phyloP scores from a whole-genome alignment of 306 rosid genomes.

The Begonia fuchsioides region DNA sequence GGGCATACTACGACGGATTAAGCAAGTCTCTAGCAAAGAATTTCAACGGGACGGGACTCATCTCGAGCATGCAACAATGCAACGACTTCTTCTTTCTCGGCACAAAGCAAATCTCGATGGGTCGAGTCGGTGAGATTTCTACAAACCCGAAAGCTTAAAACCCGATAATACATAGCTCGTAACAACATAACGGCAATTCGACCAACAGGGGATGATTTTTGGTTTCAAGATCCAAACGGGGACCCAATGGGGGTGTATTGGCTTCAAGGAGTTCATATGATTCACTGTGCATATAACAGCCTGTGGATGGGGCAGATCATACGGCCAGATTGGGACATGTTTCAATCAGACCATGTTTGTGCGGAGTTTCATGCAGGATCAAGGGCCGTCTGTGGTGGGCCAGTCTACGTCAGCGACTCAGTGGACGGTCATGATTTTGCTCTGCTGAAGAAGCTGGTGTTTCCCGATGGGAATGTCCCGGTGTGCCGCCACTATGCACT shows the following conservation, averaged over 20 bases:
- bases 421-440: constrained; percentile 64
- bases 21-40: constrained; percentile 47
- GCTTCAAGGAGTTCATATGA: constrained; percentile 89
- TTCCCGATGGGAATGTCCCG: constrained; percentile 70
- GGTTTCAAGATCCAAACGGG: constrained; percentile 85
- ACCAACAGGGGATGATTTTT: constrained; percentile 95
- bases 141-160: neutral
- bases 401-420: constrained; percentile 61
- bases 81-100: constrained; percentile 89
- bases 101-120: constrained; percentile 52
- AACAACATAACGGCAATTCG: too few relatives aligned
- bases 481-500: constrained; percentile 59
- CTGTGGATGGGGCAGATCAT: constrained; percentile 92
- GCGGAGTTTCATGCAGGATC: constrained; percentile 85
- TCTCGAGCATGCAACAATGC: constrained; percentile 93
- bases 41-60: constrained; percentile 61
- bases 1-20: constrained; percentile 55
- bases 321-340: constrained; percentile 97
- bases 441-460: constrained; percentile 63
- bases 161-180: neutral
- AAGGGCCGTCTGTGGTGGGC: constrained; percentile 76
- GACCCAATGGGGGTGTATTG: constrained; percentile 80
- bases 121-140: constrained; percentile 49
- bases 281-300: constrained; percentile 80
- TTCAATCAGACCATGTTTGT: constrained; percentile 69